Evolutionary conservation across 2,329 filamentous ascomycete genomes (phyloP), one percentile per base, ranked within the genome.

Genomic region (Cylindrodendrum hubeiense): DNA sequence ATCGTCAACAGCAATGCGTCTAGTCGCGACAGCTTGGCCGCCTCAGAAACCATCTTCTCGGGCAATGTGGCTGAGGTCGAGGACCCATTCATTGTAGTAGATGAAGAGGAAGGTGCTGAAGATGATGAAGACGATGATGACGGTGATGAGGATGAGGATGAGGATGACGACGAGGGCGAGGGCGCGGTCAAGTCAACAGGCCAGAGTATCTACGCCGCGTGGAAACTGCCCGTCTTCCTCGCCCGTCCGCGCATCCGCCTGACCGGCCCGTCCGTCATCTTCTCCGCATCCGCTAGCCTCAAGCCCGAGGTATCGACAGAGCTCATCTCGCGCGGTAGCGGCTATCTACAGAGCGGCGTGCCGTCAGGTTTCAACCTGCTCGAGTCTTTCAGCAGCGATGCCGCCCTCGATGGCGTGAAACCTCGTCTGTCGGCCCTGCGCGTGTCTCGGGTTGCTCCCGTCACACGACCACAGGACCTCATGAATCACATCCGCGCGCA

Each of bases 291-390:
- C 2, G 89, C 89, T 6, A 89, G 85, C 67, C 79, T 93, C 66
- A 89, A 85, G 73, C 86, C 88, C 3, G 81, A 84, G 37, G 60
- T 70, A 46, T 67, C 73, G 28, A 62, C 71, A 7, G 75, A 78
- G n/a, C 63, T 73, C 15, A 68, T 65, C 57, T 66, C 72, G 12
- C 71, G 71, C 41, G 78, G 80, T 10, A 84, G 87, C 63, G 90
- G 91, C 56, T 94, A 93, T 74, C 84, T 95, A 33, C 87, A 88
- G 37, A 93, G 90, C 74, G 88, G 89, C 62, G 80, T 90, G 26
- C 90, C 93, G 0, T 86, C 90, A 7, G 90, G 91, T 2, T 83
- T 93, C 67, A 96, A 95, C 76, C 83, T 95, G n/a, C 86, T 96
- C 15, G 90, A 93, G 74, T 87, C 93, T 3, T 92, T 95, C 66